phyloP scores from a whole-genome alignment of 2,329 filamentous ascomycete species.

The Paramyrothecium roridum region DNA sequence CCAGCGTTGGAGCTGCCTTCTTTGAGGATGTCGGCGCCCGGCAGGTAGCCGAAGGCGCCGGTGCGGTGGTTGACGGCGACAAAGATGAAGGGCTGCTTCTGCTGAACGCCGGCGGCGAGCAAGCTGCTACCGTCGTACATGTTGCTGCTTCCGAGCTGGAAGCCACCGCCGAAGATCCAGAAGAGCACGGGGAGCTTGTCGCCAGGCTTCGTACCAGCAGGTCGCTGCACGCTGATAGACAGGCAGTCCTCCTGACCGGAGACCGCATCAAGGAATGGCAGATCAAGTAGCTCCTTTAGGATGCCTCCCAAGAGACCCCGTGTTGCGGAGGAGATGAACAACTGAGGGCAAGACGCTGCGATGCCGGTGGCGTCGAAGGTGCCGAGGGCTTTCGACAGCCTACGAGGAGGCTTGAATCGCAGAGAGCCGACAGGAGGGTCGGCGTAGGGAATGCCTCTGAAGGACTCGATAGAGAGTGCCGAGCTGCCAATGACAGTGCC shows the following conservation, averaged over 20 bases:
- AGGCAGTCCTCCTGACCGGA: constrained; percentile 63
- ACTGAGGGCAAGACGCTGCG: constrained; percentile 68
- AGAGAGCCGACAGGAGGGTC: constrained; percentile 63
- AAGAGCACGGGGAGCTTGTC: constrained; percentile 64
- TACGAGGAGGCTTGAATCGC: constrained; percentile 66
- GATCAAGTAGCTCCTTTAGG: constrained; percentile 47
- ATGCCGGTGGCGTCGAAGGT: constrained; percentile 56
- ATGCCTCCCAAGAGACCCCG: constrained; percentile 37
- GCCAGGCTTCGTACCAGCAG: constrained; percentile 48
- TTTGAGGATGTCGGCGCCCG: constrained; percentile 62
- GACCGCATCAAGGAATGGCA: constrained; percentile 54
- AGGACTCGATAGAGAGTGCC: constrained; percentile 57
- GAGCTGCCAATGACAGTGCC: constrained; percentile 53
- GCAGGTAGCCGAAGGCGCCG: constrained; percentile 71
- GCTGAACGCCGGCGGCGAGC: constrained; percentile 38
- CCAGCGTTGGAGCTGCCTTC: constrained; percentile 71
- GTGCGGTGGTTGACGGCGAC: constrained; percentile 78
- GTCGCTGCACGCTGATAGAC: constrained; percentile 57
- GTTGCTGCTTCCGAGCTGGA: constrained; percentile 48
- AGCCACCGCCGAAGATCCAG: constrained; percentile 70
- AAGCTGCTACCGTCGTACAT: constrained; percentile 52
- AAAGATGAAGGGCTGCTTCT: constrained; percentile 60
- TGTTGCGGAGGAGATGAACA: constrained; percentile 53
- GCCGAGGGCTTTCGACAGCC: constrained; percentile 53
- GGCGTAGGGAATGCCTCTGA: constrained; percentile 74